Conservation (phyloP, 768 basidiomycete genomes). For the Mycena chlorophos region DNA sequence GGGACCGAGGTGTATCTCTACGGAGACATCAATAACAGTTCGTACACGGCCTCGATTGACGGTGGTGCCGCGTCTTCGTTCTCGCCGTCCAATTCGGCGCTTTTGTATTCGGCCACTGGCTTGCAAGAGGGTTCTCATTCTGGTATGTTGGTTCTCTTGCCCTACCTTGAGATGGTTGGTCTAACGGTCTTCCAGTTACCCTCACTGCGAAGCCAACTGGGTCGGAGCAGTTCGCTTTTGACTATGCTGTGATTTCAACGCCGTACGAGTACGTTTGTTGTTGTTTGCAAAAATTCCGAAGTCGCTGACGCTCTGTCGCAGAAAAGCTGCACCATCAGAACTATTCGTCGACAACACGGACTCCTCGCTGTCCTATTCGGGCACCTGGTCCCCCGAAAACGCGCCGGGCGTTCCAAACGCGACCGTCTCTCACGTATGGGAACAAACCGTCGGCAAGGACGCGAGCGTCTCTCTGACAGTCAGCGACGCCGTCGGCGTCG, state of each 20-base stretch:
- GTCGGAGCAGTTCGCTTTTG: conserved; percentile 14
- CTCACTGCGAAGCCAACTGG: conserved; percentile 3
- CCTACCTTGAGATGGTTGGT: neutral
- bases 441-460: neutral
- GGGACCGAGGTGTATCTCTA: conserved; percentile 10
- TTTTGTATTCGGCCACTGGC: neutral
- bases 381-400: conserved; percentile 1
- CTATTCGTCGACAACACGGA: conserved; percentile 16
- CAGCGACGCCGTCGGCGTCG: conserved; percentile 7
- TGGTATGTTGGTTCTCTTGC: neutral
- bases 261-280: conserved; percentile 8
- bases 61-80: neutral
- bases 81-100: neutral
- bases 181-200: conserved; percentile 9
- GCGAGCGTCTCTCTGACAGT: conserved; percentile 6
- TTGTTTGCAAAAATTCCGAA: neutral
- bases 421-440: conserved; percentile 8
- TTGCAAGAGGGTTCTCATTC: conserved; percentile 9
- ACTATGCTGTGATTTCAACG: conserved; percentile 10
- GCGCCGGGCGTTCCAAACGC: conserved; percentile 12
- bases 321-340: conserved; percentile 6
- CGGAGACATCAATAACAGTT: conserved; percentile 8
- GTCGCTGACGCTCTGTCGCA: neutral
- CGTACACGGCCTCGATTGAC: conserved; percentile 8
- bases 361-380: conserved; percentile 5